Percentiles rank a stretch among this genome's conserved stretches.
Evolutionary conservation across 1,284 basidiomycete species (phyloP).

Genomic region (Mycena citricolor): DNA sequence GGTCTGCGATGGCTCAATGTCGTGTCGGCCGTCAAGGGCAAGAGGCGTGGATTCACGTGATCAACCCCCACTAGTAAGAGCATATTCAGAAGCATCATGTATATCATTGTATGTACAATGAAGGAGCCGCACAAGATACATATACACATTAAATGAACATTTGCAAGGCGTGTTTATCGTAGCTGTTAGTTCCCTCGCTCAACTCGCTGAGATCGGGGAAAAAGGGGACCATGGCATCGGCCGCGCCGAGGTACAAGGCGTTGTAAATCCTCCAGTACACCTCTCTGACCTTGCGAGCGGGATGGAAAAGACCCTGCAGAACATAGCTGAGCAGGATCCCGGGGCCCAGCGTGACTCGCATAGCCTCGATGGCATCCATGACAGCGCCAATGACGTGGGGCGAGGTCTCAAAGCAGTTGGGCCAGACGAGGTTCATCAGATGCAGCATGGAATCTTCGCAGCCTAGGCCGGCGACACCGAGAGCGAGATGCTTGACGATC

Average conservation of each 20-base stretch:
- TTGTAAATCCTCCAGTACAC: constrained; percentile 95
- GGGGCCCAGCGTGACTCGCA: constrained; percentile 93
- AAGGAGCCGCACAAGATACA: neutral
- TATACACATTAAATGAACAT: constrained; percentile 67
- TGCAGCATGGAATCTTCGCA: constrained; percentile 98
- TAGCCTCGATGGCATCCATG: constrained; percentile 94
- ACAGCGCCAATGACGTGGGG: constrained; percentile 97
- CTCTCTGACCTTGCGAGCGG: constrained; percentile 94
- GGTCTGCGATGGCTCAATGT: too few species aligned
- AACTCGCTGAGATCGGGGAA: constrained; percentile 88
- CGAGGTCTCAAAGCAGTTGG: constrained; percentile 97
- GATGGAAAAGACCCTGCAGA: constrained; percentile 91
- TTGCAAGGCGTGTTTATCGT: constrained; percentile 80
- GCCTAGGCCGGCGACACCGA: constrained; percentile 96
- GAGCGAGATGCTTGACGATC: constrained; percentile 96
- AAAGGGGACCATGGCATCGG: constrained; percentile 91
- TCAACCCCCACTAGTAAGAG: too few species aligned
- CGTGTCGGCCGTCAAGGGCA: too few species aligned
- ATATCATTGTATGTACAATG: neutral
- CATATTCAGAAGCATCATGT: too few species aligned
- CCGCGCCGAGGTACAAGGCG: constrained; percentile 82
- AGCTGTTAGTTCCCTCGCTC: constrained; percentile 86
- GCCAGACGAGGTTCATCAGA: constrained; percentile 98
- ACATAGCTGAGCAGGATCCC: constrained; percentile 90
- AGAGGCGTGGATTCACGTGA: too few species aligned